Evolutionary conservation across 169 alveolate genomes (phyloP).

Genomic region (Plasmodium gaboni): DNA sequence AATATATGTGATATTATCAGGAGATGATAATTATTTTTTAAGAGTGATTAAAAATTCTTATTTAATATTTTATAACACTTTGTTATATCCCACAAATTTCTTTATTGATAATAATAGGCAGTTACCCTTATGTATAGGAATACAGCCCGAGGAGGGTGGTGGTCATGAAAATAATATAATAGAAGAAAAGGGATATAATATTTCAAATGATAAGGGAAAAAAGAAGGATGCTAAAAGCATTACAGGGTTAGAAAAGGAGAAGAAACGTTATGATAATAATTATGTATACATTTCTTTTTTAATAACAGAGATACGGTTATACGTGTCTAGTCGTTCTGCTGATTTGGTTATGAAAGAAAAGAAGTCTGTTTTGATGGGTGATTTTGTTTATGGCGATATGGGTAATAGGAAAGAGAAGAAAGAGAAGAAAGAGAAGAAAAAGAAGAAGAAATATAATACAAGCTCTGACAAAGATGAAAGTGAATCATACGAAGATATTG

Average conservation of each 20-base stretch:
- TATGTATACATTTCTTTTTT: slow-evolving; percentile 26
- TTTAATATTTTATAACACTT: slow-evolving; percentile 43
- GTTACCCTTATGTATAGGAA: slow-evolving; percentile 33
- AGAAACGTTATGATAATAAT: not conserved
- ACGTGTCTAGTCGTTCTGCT: slow-evolving; percentile 47
- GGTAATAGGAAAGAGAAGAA: not conserved
- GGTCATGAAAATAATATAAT: not conserved
- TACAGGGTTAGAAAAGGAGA: not conserved
- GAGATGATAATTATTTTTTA: slow-evolving; percentile 28
- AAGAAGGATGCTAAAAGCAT: not conserved
- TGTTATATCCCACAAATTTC: slow-evolving; percentile 51
- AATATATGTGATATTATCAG: slow-evolving; percentile 46
- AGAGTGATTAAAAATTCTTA: slow-evolving; percentile 7
- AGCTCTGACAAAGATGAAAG: not conserved
- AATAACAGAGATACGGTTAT: slow-evolving; percentile 38
- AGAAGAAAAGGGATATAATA: not conserved
- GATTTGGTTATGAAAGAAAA: slow-evolving; percentile 22
- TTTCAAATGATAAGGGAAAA: not conserved
- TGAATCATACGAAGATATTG: not conserved
- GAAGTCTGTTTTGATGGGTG: not conserved
- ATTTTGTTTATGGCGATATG: not conserved
- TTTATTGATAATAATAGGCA: not conserved
- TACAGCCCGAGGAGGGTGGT: not conserved
- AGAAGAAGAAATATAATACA: not conserved
- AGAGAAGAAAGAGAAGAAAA: not conserved